Conservation (phyloP, 176 grass and related monocot species). For the Phragmites australis region DNA sequence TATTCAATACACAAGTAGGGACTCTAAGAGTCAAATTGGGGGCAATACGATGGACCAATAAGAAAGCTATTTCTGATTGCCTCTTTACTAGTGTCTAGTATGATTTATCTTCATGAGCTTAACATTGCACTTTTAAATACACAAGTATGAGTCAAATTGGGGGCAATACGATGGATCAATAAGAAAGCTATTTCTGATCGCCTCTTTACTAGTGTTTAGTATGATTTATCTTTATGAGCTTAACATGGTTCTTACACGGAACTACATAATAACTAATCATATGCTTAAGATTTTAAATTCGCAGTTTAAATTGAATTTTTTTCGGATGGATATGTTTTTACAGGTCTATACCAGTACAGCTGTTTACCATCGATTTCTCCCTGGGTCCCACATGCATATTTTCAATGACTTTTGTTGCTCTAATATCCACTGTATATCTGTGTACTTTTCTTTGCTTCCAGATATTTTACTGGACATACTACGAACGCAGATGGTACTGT, state of each 20-base stretch:
- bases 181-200: background rate
- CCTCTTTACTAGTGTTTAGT: background rate
- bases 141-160: background rate
- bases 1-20: background rate
- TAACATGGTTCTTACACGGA: background rate
- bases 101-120: background rate
- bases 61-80: background rate
- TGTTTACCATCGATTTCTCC: background rate
- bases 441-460: constrained; percentile 38
- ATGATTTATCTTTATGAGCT: background rate
- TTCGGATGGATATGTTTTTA: background rate
- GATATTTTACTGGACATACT: constrained; percentile 93
- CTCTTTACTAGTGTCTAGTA: background rate
- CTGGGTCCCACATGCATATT: background rate
- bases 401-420: background rate
- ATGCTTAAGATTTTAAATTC: background rate
- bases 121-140: no score
- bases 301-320: background rate
- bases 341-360: background rate
- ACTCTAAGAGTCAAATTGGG: background rate
- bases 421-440: constrained; percentile 14
- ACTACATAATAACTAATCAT: background rate
- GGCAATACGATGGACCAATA: background rate
- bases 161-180: background rate
- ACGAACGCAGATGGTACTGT: constrained; percentile 61